These are phyloP conservation scores for Eimeria tenella DNA, from an alignment of 169 alveolate species.

Conservation along the genomic window DNA sequence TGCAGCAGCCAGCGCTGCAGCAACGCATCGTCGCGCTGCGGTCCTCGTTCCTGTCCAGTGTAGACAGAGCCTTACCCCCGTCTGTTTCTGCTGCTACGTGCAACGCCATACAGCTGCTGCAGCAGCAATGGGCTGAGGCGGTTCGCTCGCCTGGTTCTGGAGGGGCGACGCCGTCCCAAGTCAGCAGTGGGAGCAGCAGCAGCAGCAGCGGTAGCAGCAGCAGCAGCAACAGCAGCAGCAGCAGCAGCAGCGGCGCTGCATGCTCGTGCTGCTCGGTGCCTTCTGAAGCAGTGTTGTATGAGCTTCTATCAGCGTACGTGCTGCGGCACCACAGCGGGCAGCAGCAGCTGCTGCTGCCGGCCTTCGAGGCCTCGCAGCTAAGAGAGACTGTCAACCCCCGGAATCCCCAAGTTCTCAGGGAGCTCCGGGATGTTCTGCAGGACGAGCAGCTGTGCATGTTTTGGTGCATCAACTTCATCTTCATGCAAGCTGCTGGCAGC, in stretches of 20 bases:
- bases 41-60: conserved; percentile 52
- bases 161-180: neutral
- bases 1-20: conserved; percentile 70
- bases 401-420: conserved; percentile 48
- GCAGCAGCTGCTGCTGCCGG: conserved; percentile 77
- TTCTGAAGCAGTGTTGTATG: conserved; percentile 72
- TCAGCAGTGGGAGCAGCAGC: neutral
- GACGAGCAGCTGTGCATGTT: conserved; percentile 71
- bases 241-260: conserved; percentile 27
- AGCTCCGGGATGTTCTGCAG: conserved; percentile 53
- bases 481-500: conserved; percentile 17
- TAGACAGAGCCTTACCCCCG: conserved; percentile 78
- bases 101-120: conserved; percentile 46
- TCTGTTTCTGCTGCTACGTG: conserved; percentile 39
- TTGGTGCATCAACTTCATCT: conserved; percentile 73
- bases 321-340: conserved; percentile 72
- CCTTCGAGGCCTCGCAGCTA: conserved; percentile 51
- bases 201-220: neutral
- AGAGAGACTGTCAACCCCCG: conserved; percentile 42
- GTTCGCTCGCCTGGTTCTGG: conserved; percentile 7
- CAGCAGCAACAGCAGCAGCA: conserved; percentile 21
- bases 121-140: conserved; percentile 59
- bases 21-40: conserved; percentile 65
- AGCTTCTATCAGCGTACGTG: conserved; percentile 56
- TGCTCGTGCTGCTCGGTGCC: conserved; percentile 66